phyloP scores from a whole-genome alignment of 495 filamentous ascomycete species.

The Thozetella sp. region DNA sequence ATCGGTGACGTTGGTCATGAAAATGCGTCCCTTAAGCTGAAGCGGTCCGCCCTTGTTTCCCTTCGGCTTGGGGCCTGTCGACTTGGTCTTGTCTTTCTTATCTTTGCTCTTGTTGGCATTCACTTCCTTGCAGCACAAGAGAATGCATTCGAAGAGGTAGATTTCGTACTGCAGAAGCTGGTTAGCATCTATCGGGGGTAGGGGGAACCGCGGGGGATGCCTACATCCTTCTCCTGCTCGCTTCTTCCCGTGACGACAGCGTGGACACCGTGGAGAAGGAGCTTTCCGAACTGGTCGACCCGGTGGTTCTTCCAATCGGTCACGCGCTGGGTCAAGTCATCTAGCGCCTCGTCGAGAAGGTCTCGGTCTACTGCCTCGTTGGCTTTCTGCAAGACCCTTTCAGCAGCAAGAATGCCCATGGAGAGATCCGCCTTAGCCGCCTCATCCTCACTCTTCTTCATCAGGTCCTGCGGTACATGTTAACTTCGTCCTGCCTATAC shows the following conservation, averaged over 20 bases:
- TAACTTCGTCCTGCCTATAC: conserved; percentile 9
- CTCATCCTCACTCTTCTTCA: conserved; percentile 78
- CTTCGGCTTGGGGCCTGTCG: conserved; percentile 58
- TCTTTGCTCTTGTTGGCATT: conserved; percentile 84
- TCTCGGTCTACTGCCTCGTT: conserved; percentile 90
- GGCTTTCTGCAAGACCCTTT: conserved; percentile 75
- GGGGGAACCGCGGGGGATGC: conserved; percentile 17
- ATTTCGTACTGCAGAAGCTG: conserved; percentile 77
- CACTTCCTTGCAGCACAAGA: conserved; percentile 96
- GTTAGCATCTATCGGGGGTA: conserved; percentile 15
- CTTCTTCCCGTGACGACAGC: conserved; percentile 87
- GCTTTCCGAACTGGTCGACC: conserved; percentile 85
- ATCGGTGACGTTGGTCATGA: conserved; percentile 99
- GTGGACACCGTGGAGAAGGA: conserved; percentile 90
- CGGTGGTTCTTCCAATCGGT: conserved; percentile 97
- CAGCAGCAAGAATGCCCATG: conserved; percentile 73
- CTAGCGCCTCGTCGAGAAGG: conserved; percentile 74
- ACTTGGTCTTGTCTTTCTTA: conserved; percentile 58
- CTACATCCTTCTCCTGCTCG: conserved; percentile 83
- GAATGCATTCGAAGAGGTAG: conserved; percentile 92
- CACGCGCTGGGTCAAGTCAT: conserved; percentile 80
- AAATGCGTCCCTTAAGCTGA: conserved; percentile 94
- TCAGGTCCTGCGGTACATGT: conserved; percentile 67
- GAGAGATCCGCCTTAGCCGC: conserved; percentile 68
- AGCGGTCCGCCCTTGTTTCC: conserved; percentile 77